Conservation (phyloP, 2,329 filamentous ascomycete genomes). For the Phoma sp. region DNA sequence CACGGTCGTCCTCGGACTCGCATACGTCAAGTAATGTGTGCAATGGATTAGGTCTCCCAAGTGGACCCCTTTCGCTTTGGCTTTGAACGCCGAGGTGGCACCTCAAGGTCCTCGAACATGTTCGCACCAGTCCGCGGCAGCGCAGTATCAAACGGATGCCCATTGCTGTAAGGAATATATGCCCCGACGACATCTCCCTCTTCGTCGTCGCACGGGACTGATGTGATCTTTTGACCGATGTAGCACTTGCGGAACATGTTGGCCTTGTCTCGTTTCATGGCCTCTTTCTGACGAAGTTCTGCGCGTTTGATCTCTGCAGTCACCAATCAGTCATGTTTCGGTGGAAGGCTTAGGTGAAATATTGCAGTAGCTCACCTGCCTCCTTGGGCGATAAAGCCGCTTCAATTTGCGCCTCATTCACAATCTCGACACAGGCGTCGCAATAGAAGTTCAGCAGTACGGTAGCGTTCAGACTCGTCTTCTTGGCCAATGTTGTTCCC, state of each 20-base stretch:
- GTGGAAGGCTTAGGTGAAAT: too few species aligned
- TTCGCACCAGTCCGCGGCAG: constrained; percentile 19
- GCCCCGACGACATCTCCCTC: neutral
- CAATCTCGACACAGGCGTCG: neutral
- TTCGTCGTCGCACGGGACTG: constrained; percentile 14
- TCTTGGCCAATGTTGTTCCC: neutral
- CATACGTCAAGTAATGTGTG: too few species aligned
- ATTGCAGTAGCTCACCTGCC: constrained; percentile 5
- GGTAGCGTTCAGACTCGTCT: neutral
- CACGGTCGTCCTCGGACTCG: too few species aligned
- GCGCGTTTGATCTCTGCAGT: neutral
- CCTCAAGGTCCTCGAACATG: constrained; percentile 24
- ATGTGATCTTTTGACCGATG: constrained; percentile 16
- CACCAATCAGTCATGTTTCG: neutral
- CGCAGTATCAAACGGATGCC: constrained; percentile 18
- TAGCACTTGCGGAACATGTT: constrained; percentile 20
- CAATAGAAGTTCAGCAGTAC: neutral
- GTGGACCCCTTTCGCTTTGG: neutral
- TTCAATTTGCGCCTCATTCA: neutral
- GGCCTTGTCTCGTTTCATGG: constrained; percentile 2
- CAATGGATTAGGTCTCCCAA: neutral
- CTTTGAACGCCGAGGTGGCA: too few species aligned
- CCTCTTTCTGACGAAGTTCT: neutral
- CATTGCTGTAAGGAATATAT: neutral
- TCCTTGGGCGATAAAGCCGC: neutral